Evolutionary conservation across 108 stramenopile genomes (phyloP).

Genomic region (Ochromonas danica): DNA sequence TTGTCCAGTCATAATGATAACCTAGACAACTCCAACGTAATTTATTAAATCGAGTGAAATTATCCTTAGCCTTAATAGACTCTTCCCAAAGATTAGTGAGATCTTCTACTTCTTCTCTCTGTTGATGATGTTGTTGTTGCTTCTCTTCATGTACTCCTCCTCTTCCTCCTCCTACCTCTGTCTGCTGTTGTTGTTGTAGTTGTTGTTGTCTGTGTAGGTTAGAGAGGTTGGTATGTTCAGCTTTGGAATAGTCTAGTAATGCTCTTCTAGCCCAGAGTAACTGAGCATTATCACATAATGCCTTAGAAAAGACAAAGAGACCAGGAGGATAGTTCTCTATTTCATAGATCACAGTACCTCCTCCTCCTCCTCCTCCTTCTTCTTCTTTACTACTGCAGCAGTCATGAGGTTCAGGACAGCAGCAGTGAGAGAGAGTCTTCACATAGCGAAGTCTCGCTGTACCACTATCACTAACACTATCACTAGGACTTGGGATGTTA

Average conservation of each 20-base stretch:
- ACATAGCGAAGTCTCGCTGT: slow-evolving; percentile 5
- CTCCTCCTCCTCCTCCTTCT: too few species aligned
- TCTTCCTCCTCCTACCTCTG: neutral
- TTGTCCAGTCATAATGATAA: slow-evolving; percentile 36
- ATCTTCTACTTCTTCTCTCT: neutral
- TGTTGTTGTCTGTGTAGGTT: neutral
- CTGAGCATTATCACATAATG: neutral
- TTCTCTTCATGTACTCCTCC: neutral
- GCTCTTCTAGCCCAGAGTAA: neutral
- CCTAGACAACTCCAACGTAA: slow-evolving; percentile 21
- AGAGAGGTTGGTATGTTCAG: slow-evolving; percentile 4
- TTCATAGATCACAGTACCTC: too few species aligned
- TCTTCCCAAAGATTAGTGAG: neutral
- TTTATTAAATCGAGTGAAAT: neutral
- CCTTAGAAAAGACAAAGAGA: neutral
- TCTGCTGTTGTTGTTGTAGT: neutral
- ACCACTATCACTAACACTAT: too few species aligned
- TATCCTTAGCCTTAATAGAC: neutral
- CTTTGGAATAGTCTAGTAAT: neutral
- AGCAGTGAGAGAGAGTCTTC: neutral
- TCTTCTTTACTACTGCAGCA: neutral
- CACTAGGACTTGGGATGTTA: slow-evolving; percentile 16
- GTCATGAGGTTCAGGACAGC: neutral
- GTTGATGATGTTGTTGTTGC: neutral
- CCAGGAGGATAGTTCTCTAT: neutral